Evolutionary conservation across 164 flowering plant species (phyloP).

Genomic region (Vitis rupestris): DNA sequence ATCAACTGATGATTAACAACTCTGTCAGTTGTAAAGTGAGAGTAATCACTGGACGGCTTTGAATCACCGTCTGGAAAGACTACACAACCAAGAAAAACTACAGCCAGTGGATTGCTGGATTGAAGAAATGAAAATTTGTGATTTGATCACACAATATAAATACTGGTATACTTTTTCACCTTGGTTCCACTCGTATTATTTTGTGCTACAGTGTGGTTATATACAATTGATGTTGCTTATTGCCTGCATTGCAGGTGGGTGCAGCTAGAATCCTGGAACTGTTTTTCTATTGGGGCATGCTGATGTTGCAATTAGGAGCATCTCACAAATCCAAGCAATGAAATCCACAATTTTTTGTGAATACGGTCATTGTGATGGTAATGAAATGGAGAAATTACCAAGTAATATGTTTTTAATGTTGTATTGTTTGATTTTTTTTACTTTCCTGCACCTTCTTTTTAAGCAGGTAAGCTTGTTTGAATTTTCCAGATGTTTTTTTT

Average conservation of each 20-base stretch:
- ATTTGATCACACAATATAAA: too few relatives aligned
- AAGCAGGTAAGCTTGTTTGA: too few relatives aligned
- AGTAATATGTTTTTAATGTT: too few relatives aligned
- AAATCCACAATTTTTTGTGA: too few relatives aligned
- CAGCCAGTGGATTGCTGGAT: neutral
- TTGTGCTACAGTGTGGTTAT: neutral
- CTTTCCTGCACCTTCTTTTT: too few relatives aligned
- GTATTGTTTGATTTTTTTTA: too few relatives aligned
- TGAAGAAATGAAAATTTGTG: slow-evolving; percentile 1
- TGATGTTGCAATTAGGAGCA: too few relatives aligned
- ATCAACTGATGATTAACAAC: neutral
- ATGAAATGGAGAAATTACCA: too few relatives aligned
- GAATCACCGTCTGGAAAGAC: neutral
- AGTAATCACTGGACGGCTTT: neutral
- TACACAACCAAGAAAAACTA: neutral
- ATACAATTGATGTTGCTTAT: slow-evolving; percentile 1
- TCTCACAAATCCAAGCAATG: too few relatives aligned
- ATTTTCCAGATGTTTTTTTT: too few relatives aligned
- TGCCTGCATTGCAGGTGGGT: neutral
- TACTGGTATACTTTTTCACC: slow-evolving; percentile 4
- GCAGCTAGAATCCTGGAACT: neutral
- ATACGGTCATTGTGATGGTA: too few relatives aligned
- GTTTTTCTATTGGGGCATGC: too few relatives aligned
- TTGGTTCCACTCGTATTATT: neutral
- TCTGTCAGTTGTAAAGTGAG: neutral